These are phyloP conservation scores for Neckera pumila DNA, from an alignment of 225 moss, liverwort and hornwort species.

Conservation along the genomic window DNA sequence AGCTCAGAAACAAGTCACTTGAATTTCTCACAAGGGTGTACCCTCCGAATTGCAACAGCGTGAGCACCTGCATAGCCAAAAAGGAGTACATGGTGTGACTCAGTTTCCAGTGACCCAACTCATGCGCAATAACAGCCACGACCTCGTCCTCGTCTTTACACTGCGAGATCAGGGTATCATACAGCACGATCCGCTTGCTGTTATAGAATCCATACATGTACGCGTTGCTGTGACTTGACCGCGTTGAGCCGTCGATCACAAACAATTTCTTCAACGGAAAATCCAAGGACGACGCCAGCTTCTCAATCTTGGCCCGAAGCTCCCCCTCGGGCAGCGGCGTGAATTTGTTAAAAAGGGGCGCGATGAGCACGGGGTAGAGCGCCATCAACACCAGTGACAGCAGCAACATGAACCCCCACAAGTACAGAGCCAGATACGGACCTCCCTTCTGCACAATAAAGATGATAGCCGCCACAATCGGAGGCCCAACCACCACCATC, in stretches of 20 bases:
- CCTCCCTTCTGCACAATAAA: constrained; percentile 88
- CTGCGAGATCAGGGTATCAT: constrained; percentile 93
- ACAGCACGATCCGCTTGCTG: constrained; percentile 96
- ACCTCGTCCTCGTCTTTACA: constrained; percentile 94
- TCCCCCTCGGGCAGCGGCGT: constrained; percentile 71
- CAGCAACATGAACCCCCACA: constrained; percentile 95
- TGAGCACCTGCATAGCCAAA: constrained; percentile 94
- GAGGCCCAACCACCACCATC: constrained; percentile 85
- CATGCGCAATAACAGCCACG: constrained; percentile 95
- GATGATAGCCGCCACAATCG: constrained; percentile 77
- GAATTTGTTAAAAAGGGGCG: constrained; percentile 95
- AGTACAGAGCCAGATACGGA: constrained; percentile 88
- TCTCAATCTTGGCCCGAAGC: constrained; percentile 76
- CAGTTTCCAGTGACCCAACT: constrained; percentile 97
- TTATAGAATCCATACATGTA: constrained; percentile 99
- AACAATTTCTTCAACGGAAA: constrained; percentile 95
- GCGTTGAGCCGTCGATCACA: constrained; percentile 89
- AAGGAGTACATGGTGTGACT: constrained; percentile 98
- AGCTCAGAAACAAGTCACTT: constrained; percentile 67
- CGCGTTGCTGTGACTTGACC: constrained; percentile 95
- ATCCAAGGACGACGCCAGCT: constrained; percentile 69
- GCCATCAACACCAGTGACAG: constrained; percentile 89
- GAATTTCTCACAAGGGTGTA: constrained; percentile 86
- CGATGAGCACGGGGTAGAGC: constrained; percentile 81
- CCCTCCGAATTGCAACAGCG: constrained; percentile 92